Evolutionary conservation across 306 rosid genomes (phyloP).

Genomic region (Castanea crenata): DNA sequence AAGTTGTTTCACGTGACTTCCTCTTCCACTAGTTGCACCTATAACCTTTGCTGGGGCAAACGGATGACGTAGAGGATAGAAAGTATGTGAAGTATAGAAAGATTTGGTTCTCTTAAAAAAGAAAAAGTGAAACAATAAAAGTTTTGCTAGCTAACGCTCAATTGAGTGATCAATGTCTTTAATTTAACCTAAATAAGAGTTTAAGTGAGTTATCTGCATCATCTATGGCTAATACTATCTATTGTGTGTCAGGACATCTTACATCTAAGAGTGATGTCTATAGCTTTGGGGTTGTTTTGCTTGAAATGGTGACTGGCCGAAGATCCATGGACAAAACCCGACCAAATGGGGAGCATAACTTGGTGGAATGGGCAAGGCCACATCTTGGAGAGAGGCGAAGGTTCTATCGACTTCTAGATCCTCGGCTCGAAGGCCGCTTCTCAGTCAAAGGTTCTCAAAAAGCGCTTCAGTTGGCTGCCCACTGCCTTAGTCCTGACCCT

Average conservation of each 20-base stretch:
- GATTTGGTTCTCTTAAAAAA: no score
- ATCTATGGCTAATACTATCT: neutral
- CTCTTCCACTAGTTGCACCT: neutral
- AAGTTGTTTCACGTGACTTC: neutral
- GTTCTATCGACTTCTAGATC: slow-evolving; percentile 42
- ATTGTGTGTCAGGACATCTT: slow-evolving; percentile 50
- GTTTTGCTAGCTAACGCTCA: neutral
- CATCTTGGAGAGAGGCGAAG: slow-evolving; percentile 17
- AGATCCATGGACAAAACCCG: slow-evolving; percentile 39
- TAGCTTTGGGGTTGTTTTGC: slow-evolving; percentile 68
- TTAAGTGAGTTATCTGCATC: neutral
- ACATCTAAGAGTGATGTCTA: slow-evolving; percentile 63
- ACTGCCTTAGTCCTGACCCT: slow-evolving; percentile 38
- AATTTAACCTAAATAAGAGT: neutral
- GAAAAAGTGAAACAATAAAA: neutral
- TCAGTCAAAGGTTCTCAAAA: slow-evolving; percentile 38
- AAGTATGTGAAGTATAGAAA: no score
- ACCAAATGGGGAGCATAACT: slow-evolving; percentile 25
- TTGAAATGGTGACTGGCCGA: slow-evolving; percentile 61
- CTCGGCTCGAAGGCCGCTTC: slow-evolving; percentile 45
- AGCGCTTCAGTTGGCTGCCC: slow-evolving; percentile 36
- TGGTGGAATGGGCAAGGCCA: slow-evolving; percentile 56
- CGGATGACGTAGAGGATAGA: neutral
- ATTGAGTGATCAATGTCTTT: neutral
- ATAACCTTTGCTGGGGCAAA: neutral